A percentile compares a stretch with the other conserved stretches of the same genome.
Evolutionary conservation across 2,329 filamentous ascomycete genomes (phyloP).

Genomic region (Sphaerulina musiva): DNA sequence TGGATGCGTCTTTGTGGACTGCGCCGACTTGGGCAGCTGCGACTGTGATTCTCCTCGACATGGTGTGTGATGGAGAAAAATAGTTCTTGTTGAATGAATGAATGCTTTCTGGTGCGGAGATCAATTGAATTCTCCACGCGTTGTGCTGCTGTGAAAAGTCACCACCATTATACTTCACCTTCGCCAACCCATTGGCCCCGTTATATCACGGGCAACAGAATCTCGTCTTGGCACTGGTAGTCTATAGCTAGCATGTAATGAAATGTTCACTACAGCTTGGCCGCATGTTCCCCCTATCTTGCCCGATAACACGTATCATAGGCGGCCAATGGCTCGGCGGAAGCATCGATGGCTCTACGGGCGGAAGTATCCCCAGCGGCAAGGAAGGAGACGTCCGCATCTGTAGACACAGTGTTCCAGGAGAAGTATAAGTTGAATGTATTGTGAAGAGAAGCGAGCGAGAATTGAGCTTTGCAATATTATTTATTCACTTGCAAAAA

Average conservation of each 20-base stretch:
- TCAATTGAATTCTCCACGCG: background rate
- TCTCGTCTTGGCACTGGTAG: background rate
- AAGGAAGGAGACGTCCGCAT: no score
- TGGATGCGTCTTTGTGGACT: slow-evolving; percentile 39
- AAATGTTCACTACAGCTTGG: slow-evolving; percentile 3
- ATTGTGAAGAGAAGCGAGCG: background rate
- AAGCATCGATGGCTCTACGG: background rate
- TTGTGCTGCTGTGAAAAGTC: background rate
- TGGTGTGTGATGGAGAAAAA: slow-evolving; percentile 14
- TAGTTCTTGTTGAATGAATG: background rate
- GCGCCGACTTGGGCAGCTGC: slow-evolving; percentile 52
- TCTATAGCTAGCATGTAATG: background rate
- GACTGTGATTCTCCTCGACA: slow-evolving; percentile 42
- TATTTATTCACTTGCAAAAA: background rate
- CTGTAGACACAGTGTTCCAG: background rate
- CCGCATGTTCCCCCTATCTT: slow-evolving; percentile 17
- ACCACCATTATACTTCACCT: background rate
- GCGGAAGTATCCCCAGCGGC: background rate
- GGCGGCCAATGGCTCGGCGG: slow-evolving; percentile 14
- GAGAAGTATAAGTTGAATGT: background rate
- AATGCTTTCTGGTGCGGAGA: background rate
- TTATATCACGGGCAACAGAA: background rate
- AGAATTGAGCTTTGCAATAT: background rate
- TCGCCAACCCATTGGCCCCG: background rate
- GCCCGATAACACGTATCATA: slow-evolving; percentile 16